Evolutionary conservation across 1,284 basidiomycete species (phyloP), one percentile per base, ranked within the genome.

Genomic region (Anthracocystis setariae): DNA sequence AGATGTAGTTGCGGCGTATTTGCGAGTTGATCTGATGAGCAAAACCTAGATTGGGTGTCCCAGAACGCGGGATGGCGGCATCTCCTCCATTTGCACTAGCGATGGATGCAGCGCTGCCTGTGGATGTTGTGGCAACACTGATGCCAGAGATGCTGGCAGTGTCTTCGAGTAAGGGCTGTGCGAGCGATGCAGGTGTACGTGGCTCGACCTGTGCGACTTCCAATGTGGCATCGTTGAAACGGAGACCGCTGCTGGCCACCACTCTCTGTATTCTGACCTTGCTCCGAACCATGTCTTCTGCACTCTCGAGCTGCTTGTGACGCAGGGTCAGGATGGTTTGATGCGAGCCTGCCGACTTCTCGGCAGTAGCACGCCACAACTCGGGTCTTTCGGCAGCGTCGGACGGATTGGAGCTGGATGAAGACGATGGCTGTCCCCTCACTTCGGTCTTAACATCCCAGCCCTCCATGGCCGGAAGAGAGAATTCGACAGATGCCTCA

Each of bases 1-100:
- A 83, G 62, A 98, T 97, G 82, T 99, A 99, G 83, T 93, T 96
- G 63, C 95, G 87, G 78, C 90, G 89, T 27, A 98, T 91, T 61
- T 94, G 86, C 15, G 91, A 89, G 10, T 92, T 83, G 40, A 97
- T 90, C 46, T 64, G 58, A 9, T 59, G 44, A 15, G 60, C 60
- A 21, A 62, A 61, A 3, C 66, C 72, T 5, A 54, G 39, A 38
- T 62, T 74, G 20, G 73, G 68, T 7, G 64, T 68, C 35, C 87
- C 85, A 64, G 90, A 86, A 79, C 90, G 91, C 40, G 89, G 83
- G 67, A 89, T 88, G 5, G 67, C 70, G 51, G 58, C 57, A 21
- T 21, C 24, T 18, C 64, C 62, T 12, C 29, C 32, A 3, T 59
- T 47, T 21, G 54, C 39, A 20, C 52, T 44, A 27, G 32, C 42